Evolutionary conservation across 2,329 filamentous ascomycete genomes (phyloP).

Genomic region (Aspergillus sojae): DNA sequence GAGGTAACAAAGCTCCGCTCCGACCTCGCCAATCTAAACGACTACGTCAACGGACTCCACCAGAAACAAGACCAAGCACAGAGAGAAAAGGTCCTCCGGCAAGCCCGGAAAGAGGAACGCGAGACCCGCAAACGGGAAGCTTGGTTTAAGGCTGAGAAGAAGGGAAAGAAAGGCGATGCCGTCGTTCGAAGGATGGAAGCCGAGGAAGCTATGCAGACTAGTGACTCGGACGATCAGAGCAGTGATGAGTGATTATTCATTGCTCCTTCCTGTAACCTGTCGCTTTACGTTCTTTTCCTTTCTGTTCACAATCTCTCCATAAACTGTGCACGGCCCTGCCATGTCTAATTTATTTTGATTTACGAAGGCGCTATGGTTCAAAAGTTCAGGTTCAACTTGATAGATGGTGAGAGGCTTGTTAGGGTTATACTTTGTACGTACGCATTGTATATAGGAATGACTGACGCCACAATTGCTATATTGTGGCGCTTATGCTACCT

Average conservation of each 20-base stretch:
- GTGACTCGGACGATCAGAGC: constrained; percentile 39
- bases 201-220: constrained; percentile 36
- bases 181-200: constrained; percentile 43
- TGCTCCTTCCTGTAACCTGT: background rate
- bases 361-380: constrained; percentile 3
- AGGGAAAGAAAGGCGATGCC: constrained; percentile 44
- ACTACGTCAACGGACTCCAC: constrained; percentile 43
- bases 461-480: too few relatives aligned
- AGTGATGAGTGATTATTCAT: constrained; percentile 28
- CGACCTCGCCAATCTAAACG: constrained; percentile 37
- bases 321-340: background rate
- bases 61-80: constrained; percentile 40
- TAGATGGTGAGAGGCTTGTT: background rate
- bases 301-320: background rate
- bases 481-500: background rate
- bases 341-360: background rate
- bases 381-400: background rate
- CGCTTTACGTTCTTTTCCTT: background rate
- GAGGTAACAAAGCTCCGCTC: constrained; percentile 43
- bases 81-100: constrained; percentile 34
- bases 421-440: background rate
- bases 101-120: constrained; percentile 44
- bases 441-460: background rate
- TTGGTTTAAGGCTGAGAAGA: constrained; percentile 50
- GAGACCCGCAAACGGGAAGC: constrained; percentile 44